Evolutionary conservation across 2,329 filamentous ascomycete genomes (phyloP).

Genomic region (Daldinia sp.): DNA sequence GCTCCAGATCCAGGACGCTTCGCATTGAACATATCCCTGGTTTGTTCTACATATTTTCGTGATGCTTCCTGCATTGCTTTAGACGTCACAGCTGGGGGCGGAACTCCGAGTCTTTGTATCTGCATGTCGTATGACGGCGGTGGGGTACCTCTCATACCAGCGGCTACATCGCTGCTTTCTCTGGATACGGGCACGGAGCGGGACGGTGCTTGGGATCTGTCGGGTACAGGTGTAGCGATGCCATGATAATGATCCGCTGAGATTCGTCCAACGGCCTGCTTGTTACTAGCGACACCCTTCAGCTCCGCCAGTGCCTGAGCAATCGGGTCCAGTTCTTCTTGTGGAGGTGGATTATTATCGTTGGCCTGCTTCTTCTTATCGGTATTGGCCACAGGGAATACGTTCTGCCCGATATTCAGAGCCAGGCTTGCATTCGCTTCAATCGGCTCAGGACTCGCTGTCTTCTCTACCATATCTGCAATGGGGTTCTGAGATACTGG

Average conservation of each 20-base stretch:
- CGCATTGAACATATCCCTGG: constrained; percentile 78
- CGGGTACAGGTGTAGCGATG: constrained; percentile 77
- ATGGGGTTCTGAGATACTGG: constrained; percentile 53
- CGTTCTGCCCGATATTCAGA: constrained; percentile 93
- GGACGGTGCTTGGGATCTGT: constrained; percentile 54
- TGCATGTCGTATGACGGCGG: constrained; percentile 88
- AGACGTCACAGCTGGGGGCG: constrained; percentile 90
- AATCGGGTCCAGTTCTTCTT: constrained; percentile 85
- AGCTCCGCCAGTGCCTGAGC: constrained; percentile 92
- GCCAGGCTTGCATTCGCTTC: constrained; percentile 94
- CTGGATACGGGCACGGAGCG: constrained; percentile 58
- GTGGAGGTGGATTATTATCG: constrained; percentile 53
- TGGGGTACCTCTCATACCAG: constrained; percentile 78
- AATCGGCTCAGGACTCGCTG: constrained; percentile 82
- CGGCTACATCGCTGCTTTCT: constrained; percentile 59
- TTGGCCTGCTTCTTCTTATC: constrained; percentile 68
- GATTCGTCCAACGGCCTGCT: constrained; percentile 83
- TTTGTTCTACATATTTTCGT: constrained; percentile 86
- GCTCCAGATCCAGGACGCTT: constrained; percentile 55
- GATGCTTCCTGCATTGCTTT: constrained; percentile 96
- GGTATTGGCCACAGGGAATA: constrained; percentile 89
- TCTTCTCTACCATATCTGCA: constrained; percentile 54
- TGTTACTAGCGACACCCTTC: constrained; percentile 81
- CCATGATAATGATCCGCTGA: constrained; percentile 97
- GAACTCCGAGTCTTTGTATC: constrained; percentile 84